Percentiles rank a stretch among this genome's conserved stretches.
These are phyloP conservation scores for Apium graveolens DNA, from an alignment of 129 eudicot genomes.

Conservation along the genomic window DNA sequence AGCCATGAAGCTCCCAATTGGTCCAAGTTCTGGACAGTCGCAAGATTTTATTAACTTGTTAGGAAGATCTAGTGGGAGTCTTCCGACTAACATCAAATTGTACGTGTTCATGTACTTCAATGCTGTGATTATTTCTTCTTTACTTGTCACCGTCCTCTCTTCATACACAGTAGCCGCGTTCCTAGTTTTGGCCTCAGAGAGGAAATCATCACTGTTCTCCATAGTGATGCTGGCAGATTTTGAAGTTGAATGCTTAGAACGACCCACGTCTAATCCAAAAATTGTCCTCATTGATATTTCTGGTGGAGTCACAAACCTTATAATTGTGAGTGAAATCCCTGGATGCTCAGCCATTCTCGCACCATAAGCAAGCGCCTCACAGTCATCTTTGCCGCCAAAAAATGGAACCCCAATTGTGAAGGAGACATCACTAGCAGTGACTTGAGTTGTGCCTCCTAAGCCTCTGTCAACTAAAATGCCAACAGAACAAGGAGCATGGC, in stretches of 20 bases:
- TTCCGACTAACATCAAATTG: conserved; percentile 12
- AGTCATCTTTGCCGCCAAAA: conserved; percentile 38
- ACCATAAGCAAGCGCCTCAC: conserved; percentile 38
- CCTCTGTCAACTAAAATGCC: conserved; percentile 37
- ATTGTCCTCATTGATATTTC: neutral
- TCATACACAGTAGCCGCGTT: neutral
- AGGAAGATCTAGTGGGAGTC: neutral
- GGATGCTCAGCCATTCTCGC: conserved; percentile 41
- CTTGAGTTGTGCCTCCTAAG: conserved; percentile 26
- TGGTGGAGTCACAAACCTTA: conserved; percentile 3
- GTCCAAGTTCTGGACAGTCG: conserved; percentile 18
- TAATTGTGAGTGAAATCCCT: conserved; percentile 14
- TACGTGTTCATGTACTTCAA: neutral
- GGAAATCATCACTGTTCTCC: neutral
- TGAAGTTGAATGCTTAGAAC: neutral
- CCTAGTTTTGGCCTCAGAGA: neutral
- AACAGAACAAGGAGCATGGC: conserved; percentile 39
- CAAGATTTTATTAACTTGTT: neutral
- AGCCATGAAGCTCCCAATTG: conserved; percentile 16
- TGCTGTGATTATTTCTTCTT: conserved; percentile 5
- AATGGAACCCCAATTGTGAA: conserved; percentile 18
- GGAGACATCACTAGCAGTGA: conserved; percentile 22
- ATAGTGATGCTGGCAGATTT: neutral
- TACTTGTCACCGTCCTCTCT: conserved; percentile 4
- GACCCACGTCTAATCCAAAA: neutral